A percentile compares a stretch with the other conserved stretches of the same genome.
Conservation (phyloP, 2,329 filamentous ascomycete genomes). For the Lachnellula cervina region DNA sequence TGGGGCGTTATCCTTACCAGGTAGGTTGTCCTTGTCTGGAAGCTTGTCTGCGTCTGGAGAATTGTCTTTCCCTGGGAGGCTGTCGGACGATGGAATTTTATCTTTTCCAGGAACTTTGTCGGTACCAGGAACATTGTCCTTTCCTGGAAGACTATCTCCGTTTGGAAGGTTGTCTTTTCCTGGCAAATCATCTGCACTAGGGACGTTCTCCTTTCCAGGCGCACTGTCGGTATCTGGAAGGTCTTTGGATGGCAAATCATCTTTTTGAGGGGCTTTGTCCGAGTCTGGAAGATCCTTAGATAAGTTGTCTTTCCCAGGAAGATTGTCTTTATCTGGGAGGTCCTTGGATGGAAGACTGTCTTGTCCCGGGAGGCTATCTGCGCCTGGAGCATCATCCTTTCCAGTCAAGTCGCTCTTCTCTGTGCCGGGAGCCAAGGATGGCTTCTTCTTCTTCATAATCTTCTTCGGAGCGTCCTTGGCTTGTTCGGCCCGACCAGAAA, state of each 20-base stretch:
- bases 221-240: neutral
- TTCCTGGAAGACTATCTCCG: too few relatives aligned
- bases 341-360: neutral
- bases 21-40: neutral
- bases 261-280: neutral
- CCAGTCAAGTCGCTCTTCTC: neutral
- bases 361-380: neutral
- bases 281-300: neutral
- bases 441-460: neutral
- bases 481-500: neutral
- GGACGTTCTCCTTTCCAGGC: neutral
- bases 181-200: neutral
- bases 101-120: neutral
- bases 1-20: neutral
- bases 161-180: too few relatives aligned
- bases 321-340: neutral
- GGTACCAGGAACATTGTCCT: neutral
- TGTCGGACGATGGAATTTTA: neutral
- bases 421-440: neutral
- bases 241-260: neutral
- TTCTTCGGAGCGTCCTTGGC: neutral
- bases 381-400: neutral
- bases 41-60: neutral
- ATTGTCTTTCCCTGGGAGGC: neutral
- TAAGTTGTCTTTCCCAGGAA: neutral